Percentiles rank a stretch among this genome's conserved stretches.
These are phyloP conservation scores for Colletotrichum sublineola DNA, from an alignment of 2,329 filamentous ascomycete genomes.

Conservation along the genomic window DNA sequence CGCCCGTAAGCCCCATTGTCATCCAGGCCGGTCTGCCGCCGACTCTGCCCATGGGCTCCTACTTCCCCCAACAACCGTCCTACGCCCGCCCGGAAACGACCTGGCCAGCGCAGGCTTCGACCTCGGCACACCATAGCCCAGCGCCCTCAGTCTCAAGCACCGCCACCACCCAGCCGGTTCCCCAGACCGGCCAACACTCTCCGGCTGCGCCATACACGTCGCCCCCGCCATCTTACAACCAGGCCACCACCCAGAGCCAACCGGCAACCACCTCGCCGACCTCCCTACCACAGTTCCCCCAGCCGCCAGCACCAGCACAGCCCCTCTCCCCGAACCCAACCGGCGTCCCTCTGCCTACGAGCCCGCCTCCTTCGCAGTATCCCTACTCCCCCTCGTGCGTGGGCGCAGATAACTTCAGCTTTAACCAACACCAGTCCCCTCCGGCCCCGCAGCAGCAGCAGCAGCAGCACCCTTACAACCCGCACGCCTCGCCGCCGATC, in stretches of 20 bases:
- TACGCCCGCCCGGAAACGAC: constrained; percentile 20
- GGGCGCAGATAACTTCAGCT: neutral
- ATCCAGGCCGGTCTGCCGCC: constrained; percentile 29
- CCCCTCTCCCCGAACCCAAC: constrained; percentile 23
- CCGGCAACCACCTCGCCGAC: constrained; percentile 10
- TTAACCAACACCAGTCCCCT: neutral
- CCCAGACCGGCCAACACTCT: constrained; percentile 12
- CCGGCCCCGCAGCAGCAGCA: constrained; percentile 1
- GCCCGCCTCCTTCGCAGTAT: constrained; percentile 15
- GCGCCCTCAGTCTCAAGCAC: constrained; percentile 17
- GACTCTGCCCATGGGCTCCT: constrained; percentile 28
- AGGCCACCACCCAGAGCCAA: neutral
- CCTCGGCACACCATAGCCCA: constrained; percentile 25
- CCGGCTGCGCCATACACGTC: constrained; percentile 16
- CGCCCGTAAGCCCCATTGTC: constrained; percentile 17
- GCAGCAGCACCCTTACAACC: constrained; percentile 3
- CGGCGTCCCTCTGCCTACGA: constrained; percentile 6
- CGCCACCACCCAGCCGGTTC: neutral
- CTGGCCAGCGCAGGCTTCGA: neutral
- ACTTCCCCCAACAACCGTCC: constrained; percentile 36
- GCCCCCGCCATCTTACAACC: constrained; percentile 34
- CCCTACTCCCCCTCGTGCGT: constrained; percentile 27
- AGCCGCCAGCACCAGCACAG: constrained; percentile 6
- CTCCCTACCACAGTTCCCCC: constrained; percentile 15
- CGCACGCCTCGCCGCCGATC: constrained; percentile 15